Base-by-base conservation (phyloP, 129 eudicot species). In the Ambrosia artemisiifolia region DNA sequence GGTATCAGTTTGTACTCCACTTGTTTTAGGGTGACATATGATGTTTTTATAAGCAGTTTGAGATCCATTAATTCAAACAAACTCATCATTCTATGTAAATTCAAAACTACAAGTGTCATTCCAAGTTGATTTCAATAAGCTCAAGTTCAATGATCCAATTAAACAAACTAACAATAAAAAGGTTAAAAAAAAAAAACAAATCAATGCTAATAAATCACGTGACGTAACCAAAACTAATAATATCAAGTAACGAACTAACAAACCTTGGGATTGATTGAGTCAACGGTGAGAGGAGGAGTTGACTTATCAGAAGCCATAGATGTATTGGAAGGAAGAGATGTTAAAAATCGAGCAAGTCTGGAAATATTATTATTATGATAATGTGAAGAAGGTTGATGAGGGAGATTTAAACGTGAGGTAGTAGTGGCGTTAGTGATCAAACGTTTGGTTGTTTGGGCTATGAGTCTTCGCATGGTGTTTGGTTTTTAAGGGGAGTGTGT, bases 221-320 rank as follows among this genome's bases (percentile, higher is more conserved):
- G 1, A 33, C 11, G 0, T 7, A 14, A 66, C 3, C 9, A 62
- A 40, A 71, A 33, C 65, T 75, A 60, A 1, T 24, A 49, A 57
- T 40, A 44, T 40, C 44, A 40, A 40, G 44, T 7, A 40, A 40
- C 0, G 44, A 40, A 40, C 2, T 40, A 11, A 32, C 56, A 35
- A 1, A 30, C 98, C 98, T 89, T 92, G 18, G 98, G 98, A 70
- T 92, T 92, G 71, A 92, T 74, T 8, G 87, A 60, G 3, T 82
- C 84, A 67, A 69, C 72, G 62, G 90, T 80, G 32, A 92, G 78
- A 51, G 87, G 85, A 9, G 96, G 79, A 17, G 82, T 18, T 0
- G 91, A 71, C 33, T 67, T 36, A 49, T 75, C 61, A 53, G 83
- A 55, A 55, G 71, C 79, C 79, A 69, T 69, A 51, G 75, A 33